Base-by-base conservation (phyloP, 2,329 filamentous ascomycete genomes). In the Botrytis sinoallii region DNA sequence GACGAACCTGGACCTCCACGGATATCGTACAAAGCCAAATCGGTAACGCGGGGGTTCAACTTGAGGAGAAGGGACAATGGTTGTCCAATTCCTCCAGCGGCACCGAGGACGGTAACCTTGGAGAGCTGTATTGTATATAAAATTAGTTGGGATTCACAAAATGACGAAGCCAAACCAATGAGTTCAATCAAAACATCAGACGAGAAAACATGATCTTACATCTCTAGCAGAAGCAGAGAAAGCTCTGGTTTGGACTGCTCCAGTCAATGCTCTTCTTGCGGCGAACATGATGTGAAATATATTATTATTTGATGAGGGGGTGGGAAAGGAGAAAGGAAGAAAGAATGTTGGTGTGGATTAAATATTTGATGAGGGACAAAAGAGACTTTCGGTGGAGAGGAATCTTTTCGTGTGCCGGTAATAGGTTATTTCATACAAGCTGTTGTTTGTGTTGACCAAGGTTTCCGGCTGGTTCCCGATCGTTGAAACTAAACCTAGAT, bases 1-100 rank as follows among this genome's bases (percentile, higher is more conserved):
- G 55, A 72, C 72, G 60, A 67, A 74, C 72, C 72, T 74, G 72
- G 72, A 46, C 42, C 72, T 60, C 72, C 72, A 55, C 72, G 60
- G 48, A 99, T 95, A 97, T 99, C 96, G 88, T 98, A 99, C 80
- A 99, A 93, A 75, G 94, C 88, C 81, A 99, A 93, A 87, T 98
- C 93, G 81, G 95, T 92, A 81, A 99, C 88, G 82, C 94, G 90
- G 77, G 94, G 92, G 82, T 88, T 93, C 79, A 92, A 90, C 90
- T 99, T 99, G 83, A 98, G 89, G 80, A 99, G 92, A 79, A 99
- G 93, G 78, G 96, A 99, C 81, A 99, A 89, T 79, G 96, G 96
- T 95, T 98, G 82, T 66, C 96, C 96, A 87, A 99, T 99, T 86
- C 96, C 96, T 87, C 96, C 96, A 82, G 92, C 92, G 80, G 96